Evolutionary conservation across 2,329 filamentous ascomycete species (phyloP).

Genomic region (Beauveria brongniartii): DNA sequence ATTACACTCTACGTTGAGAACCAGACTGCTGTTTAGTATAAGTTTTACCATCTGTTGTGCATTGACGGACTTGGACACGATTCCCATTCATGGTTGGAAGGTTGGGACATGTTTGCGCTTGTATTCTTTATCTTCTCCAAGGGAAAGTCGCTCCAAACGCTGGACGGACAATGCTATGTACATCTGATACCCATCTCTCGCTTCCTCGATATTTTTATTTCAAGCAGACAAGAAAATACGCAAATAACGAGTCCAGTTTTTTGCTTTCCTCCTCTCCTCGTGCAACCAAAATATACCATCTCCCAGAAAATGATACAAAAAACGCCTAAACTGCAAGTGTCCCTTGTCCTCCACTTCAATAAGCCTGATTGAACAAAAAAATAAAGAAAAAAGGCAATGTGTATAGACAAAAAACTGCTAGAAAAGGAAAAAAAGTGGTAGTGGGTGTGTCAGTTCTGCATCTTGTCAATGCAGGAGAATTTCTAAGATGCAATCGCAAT

Average conservation of each 20-base stretch:
- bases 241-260: background rate
- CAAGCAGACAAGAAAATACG: background rate
- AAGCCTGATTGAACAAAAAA: background rate
- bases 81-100: no score
- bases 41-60: no score
- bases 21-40: no score
- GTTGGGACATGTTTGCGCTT: background rate
- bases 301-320: background rate
- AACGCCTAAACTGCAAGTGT: background rate
- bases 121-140: slow-evolving; percentile 5
- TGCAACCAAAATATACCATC: background rate
- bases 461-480: background rate
- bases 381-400: background rate
- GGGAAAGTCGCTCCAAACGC: background rate
- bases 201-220: background rate
- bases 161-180: slow-evolving; percentile 9
- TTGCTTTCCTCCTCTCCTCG: background rate
- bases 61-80: no score
- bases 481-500: slow-evolving; percentile 9
- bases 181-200: slow-evolving; percentile 8
- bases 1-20: no score
- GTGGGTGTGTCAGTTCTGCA: background rate
- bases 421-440: background rate
- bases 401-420: slow-evolving; percentile 3
- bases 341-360: background rate